Evolutionary conservation across 306 rosid genomes (phyloP).

Genomic region (Quercus engelmannii): DNA sequence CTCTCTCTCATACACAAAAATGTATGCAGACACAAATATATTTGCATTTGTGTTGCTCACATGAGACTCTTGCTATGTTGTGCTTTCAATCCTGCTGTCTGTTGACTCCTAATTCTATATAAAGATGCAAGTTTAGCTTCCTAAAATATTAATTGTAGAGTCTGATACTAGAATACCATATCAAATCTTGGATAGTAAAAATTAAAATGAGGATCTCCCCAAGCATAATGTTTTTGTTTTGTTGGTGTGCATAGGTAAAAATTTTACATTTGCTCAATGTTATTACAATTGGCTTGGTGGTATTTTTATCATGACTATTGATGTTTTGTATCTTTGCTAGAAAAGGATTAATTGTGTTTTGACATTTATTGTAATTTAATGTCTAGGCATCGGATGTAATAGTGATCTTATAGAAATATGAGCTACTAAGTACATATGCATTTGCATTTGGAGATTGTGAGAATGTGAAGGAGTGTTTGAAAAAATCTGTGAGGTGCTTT

Average conservation of each 20-base stretch:
- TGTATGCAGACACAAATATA: no score
- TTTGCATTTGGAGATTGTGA: neutral
- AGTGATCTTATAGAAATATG: neutral
- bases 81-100: neutral
- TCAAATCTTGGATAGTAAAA: neutral
- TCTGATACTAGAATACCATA: neutral
- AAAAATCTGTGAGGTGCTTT: neutral
- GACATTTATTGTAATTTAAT: neutral
- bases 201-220: neutral
- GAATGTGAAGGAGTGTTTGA: neutral
- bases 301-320: neutral
- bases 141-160: neutral
- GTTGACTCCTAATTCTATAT: neutral
- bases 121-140: conserved; percentile 1
- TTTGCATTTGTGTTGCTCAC: neutral
- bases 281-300: neutral
- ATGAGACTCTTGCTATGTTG: neutral
- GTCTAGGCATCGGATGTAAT: neutral
- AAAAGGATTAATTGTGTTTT: neutral
- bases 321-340: neutral
- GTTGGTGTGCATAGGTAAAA: neutral
- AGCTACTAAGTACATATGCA: neutral
- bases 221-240: neutral
- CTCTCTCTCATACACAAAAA: neutral
- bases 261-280: neutral